Evolutionary conservation across 1,284 basidiomycete genomes (phyloP).

Genomic region (Earliella scabrosa): DNA sequence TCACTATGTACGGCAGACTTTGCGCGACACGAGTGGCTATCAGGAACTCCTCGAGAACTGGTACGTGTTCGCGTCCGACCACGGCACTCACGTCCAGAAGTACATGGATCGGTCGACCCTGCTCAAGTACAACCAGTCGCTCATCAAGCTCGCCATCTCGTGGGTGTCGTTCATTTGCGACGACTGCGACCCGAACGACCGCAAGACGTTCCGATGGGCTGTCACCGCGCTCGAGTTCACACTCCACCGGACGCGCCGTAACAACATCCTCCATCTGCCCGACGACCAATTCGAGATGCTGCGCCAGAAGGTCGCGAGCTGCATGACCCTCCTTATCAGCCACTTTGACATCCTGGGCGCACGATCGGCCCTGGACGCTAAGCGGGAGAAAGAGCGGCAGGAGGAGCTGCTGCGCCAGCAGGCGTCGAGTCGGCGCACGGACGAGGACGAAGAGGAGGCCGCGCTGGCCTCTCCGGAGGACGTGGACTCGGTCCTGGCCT

Average conservation of each 20-base stretch:
- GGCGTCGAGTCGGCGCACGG: slow-evolving; percentile 45
- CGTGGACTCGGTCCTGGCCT: slow-evolving; percentile 43
- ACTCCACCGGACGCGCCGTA: slow-evolving; percentile 86
- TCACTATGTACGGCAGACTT: slow-evolving; percentile 76
- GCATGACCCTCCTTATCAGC: slow-evolving; percentile 94
- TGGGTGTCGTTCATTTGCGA: slow-evolving; percentile 99
- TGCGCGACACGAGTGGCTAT: slow-evolving; percentile 65
- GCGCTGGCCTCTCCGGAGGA: slow-evolving; percentile 38
- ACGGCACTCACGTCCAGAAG: slow-evolving; percentile 86
- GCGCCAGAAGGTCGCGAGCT: slow-evolving; percentile 91
- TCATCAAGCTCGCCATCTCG: slow-evolving; percentile 90
- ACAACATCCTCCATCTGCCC: slow-evolving; percentile 89
- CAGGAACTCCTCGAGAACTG: slow-evolving; percentile 95
- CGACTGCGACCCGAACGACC: slow-evolving; percentile 95
- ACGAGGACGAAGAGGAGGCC: slow-evolving; percentile 53
- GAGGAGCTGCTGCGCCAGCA: slow-evolving; percentile 74
- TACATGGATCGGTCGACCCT: slow-evolving; percentile 81
- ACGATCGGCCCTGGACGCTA: slow-evolving; percentile 86
- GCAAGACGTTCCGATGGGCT: slow-evolving; percentile 98
- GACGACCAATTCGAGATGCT: slow-evolving; percentile 90
- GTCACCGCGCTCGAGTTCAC: slow-evolving; percentile 97
- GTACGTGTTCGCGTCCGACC: slow-evolving; percentile 96
- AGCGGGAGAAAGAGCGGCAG: slow-evolving; percentile 84
- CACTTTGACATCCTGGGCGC: slow-evolving; percentile 99
- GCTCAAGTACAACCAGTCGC: slow-evolving; percentile 78